Conservation (phyloP, 2,329 filamentous ascomycete species). For the Neopestalotiopsis clavispora region DNA sequence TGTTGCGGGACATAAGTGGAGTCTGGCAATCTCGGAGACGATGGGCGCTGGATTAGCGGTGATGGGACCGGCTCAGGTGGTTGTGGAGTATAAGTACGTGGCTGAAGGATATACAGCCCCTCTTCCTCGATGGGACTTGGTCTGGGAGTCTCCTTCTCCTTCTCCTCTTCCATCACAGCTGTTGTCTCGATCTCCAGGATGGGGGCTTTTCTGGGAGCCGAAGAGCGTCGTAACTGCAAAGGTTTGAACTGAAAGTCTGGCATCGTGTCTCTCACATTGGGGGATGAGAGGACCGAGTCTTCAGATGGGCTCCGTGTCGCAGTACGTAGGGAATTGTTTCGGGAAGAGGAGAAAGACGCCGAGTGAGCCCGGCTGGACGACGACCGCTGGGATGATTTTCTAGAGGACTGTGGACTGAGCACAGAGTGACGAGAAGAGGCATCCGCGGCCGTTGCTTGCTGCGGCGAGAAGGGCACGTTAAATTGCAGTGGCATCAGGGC, state of each 20-base stretch:
- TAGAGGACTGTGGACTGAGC: conserved; percentile 7
- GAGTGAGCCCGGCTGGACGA: conserved; percentile 25
- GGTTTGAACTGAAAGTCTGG: conserved; percentile 34
- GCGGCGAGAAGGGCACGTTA: conserved; percentile 35
- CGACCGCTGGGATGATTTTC: conserved; percentile 14
- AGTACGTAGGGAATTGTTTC: conserved; percentile 22
- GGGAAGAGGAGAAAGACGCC: conserved; percentile 26
- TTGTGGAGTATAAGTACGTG: conserved; percentile 61
- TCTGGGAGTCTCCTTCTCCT: conserved; percentile 18
- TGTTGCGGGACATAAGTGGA: conserved; percentile 13
- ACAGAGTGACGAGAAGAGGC: conserved; percentile 25
- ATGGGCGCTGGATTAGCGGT: conserved; percentile 40
- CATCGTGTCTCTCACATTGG: conserved; percentile 31
- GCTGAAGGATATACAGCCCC: conserved; percentile 59
- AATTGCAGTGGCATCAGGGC: conserved; percentile 28
- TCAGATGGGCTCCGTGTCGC: conserved; percentile 28
- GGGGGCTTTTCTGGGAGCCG: conserved; percentile 22
- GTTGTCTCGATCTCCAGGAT: conserved; percentile 25
- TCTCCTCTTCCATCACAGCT: conserved; percentile 26
- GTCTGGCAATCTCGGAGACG: conserved; percentile 25
- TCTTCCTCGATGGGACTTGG: conserved; percentile 38
- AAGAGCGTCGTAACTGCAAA: conserved; percentile 21
- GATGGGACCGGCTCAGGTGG: conserved; percentile 53
- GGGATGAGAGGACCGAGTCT: conserved; percentile 29
- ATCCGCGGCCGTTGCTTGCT: conserved; percentile 6